Percentiles rank a stretch among this genome's conserved stretches.
Evolutionary conservation across 2,329 filamentous ascomycete species (phyloP).

Genomic region (Nothophoma quercina): DNA sequence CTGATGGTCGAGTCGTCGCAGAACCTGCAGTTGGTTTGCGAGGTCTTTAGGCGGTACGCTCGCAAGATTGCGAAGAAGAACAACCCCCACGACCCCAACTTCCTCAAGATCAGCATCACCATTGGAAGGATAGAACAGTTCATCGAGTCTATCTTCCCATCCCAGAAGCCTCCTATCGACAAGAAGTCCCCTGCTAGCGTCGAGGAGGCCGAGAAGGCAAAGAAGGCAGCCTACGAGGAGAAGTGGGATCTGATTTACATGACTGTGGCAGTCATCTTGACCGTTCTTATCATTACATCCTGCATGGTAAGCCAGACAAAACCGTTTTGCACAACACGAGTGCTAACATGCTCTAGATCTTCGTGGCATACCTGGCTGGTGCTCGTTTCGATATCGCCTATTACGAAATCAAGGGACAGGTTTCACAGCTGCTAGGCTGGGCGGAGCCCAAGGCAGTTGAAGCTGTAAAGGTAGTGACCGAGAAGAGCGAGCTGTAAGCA

Average conservation of each 20-base stretch:
- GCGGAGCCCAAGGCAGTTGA: slow-evolving; percentile 23
- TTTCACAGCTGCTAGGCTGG: slow-evolving; percentile 47
- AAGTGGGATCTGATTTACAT: slow-evolving; percentile 69
- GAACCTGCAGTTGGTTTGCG: slow-evolving; percentile 81
- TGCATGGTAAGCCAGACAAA: slow-evolving; percentile 73
- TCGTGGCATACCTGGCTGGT: slow-evolving; percentile 78
- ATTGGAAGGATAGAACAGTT: slow-evolving; percentile 95
- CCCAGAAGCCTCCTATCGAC: slow-evolving; percentile 71
- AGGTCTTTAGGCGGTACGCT: slow-evolving; percentile 79
- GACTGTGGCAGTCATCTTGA: slow-evolving; percentile 68
- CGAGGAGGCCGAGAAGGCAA: slow-evolving; percentile 65
- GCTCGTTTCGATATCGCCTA: slow-evolving; percentile 80
- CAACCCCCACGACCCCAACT: slow-evolving; percentile 90
- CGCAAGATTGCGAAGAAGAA: slow-evolving; percentile 92
- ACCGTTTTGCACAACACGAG: neutral
- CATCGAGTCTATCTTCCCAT: slow-evolving; percentile 91
- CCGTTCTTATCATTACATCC: slow-evolving; percentile 74
- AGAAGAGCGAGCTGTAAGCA: slow-evolving; percentile 54
- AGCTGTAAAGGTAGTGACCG: slow-evolving; percentile 34
- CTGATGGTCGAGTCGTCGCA: slow-evolving; percentile 94
- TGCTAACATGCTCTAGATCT: slow-evolving; percentile 64
- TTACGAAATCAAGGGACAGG: slow-evolving; percentile 62
- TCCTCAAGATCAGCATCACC: slow-evolving; percentile 86
- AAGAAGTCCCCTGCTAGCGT: slow-evolving; percentile 48
- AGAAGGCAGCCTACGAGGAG: slow-evolving; percentile 60